Base-by-base conservation (phyloP, 441 rosid species). In the Corymbia calophylla region DNA sequence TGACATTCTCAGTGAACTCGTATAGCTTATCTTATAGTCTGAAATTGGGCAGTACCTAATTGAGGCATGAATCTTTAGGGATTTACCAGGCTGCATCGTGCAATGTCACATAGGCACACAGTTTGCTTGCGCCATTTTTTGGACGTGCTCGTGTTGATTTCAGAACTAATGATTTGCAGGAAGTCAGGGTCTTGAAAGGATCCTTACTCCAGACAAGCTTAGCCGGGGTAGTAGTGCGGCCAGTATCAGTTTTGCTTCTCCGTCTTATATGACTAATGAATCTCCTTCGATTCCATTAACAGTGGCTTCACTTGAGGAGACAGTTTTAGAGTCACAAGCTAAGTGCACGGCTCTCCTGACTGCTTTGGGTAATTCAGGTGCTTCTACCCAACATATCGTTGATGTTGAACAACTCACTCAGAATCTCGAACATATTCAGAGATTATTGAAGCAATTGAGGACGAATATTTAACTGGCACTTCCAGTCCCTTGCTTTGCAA, bases 111-210 rank as follows among this genome's bases (percentile, higher is more conserved):
- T 47, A 9, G 53, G 84, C 84, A 47, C 85, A 80, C 10, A 5
- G 19, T 44, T 44, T 44, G 53, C 31, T 44, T 25, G 6, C 18
- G 84, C 82, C 54, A 31, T 29, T 53, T 53, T 35, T 54, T 49
- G 1, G 39, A 51, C 8, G 25, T 62, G 54, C 39, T 82, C 25
- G 21, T 54, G 70, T 87, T 86, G 27, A 85, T 31, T 48, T 64
- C 8, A 44, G 32, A 82, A 82, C 90, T 89, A 84, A 51, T 90
- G 88, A 66, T 48, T 90, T 93, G 92, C 95, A 98, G 99, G 99
- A 91, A 96, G 94, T 48, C 97, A 95, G 87, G 95, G 99, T 32
- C 94, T 97, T 55, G 98, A 96, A 92, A 95, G 94, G 91, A 95
- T 98, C 81, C 95, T 96, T 92, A 92, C 96, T 31, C 93, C 97